Conservation (phyloP, 2,329 filamentous ascomycete species). For the Colletotrichum orbiculare region DNA sequence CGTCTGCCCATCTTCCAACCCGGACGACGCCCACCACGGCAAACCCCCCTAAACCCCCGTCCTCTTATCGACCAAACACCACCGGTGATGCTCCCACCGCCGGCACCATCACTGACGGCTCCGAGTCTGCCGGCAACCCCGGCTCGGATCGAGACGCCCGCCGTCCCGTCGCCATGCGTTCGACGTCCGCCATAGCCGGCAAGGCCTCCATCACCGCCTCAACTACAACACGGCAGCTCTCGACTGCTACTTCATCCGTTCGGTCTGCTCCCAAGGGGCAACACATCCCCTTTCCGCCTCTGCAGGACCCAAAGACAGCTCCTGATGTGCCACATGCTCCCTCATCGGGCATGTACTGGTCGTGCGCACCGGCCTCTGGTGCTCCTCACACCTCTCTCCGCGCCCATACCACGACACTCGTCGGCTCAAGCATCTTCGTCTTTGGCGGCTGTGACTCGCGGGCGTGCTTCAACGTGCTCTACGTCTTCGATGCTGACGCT, state of each 20-base stretch:
- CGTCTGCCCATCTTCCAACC: slow-evolving; percentile 38
- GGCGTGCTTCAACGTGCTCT: slow-evolving; percentile 76
- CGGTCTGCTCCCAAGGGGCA: slow-evolving; percentile 49
- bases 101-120: slow-evolving; percentile 38
- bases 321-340: slow-evolving; percentile 72
- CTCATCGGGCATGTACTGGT: slow-evolving; percentile 80
- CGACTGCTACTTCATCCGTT: slow-evolving; percentile 12
- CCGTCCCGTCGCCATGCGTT: slow-evolving; percentile 60
- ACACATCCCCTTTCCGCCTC: slow-evolving; percentile 65
- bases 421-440: slow-evolving; percentile 74
- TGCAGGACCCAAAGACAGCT: slow-evolving; percentile 65
- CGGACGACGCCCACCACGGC: slow-evolving; percentile 36
- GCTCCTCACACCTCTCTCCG: slow-evolving; percentile 69
- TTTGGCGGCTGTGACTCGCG: slow-evolving; percentile 76
- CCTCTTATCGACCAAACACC: slow-evolving; percentile 33
- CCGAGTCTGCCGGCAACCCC: slow-evolving; percentile 41
- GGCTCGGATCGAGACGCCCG: slow-evolving; percentile 44
- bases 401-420: slow-evolving; percentile 74
- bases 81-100: slow-evolving; percentile 38
- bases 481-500: slow-evolving; percentile 75
- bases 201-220: slow-evolving; percentile 37
- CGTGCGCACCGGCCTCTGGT: slow-evolving; percentile 72
- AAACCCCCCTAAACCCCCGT: slow-evolving; percentile 34
- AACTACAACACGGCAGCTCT: slow-evolving; percentile 27
- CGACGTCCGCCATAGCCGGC: slow-evolving; percentile 63